Conservation (phyloP, 2,329 filamentous ascomycete species). For the Meredithiella fracta region DNA sequence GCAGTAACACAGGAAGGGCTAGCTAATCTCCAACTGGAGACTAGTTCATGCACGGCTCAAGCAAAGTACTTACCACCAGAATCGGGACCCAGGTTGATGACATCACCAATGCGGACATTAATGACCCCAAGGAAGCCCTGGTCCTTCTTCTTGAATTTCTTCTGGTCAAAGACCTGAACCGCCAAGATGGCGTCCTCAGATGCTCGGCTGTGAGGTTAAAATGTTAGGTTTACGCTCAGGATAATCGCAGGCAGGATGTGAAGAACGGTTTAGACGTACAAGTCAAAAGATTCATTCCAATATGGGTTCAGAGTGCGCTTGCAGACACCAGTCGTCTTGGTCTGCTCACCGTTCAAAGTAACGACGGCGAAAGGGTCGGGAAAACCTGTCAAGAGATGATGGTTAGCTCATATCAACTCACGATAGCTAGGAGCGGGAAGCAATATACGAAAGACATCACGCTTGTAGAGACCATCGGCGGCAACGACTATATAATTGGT, state of each 20-base stretch:
- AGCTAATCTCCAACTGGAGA: too few relatives aligned
- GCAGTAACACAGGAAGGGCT: background rate
- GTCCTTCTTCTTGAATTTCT: slow-evolving; percentile 99
- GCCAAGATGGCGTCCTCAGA: slow-evolving; percentile 93
- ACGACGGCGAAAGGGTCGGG: slow-evolving; percentile 96
- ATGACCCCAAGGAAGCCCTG: slow-evolving; percentile 92
- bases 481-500: slow-evolving; percentile 66
- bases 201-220: slow-evolving; percentile 45
- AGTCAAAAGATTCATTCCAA: slow-evolving; percentile 98
- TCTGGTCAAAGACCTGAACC: slow-evolving; percentile 97
- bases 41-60: background rate
- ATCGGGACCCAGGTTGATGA: slow-evolving; percentile 76
- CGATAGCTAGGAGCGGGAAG: background rate
- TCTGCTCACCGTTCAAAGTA: slow-evolving; percentile 94
- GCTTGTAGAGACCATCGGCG: slow-evolving; percentile 94
- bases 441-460: slow-evolving; percentile 91
- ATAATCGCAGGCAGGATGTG: background rate
- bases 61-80: slow-evolving; percentile 54
- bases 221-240: background rate
- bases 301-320: slow-evolving; percentile 98
- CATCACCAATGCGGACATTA: slow-evolving; percentile 87
- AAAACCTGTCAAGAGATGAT: slow-evolving; percentile 48
- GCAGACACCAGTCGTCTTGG: slow-evolving; percentile 90
- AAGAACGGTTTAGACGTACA: slow-evolving; percentile 43
- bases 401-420: background rate